Evolutionary conservation across 2,329 filamentous ascomycete species (phyloP), one percentile per base, ranked within the genome.

Genomic region (Neopestalotiopsis clavispora): DNA sequence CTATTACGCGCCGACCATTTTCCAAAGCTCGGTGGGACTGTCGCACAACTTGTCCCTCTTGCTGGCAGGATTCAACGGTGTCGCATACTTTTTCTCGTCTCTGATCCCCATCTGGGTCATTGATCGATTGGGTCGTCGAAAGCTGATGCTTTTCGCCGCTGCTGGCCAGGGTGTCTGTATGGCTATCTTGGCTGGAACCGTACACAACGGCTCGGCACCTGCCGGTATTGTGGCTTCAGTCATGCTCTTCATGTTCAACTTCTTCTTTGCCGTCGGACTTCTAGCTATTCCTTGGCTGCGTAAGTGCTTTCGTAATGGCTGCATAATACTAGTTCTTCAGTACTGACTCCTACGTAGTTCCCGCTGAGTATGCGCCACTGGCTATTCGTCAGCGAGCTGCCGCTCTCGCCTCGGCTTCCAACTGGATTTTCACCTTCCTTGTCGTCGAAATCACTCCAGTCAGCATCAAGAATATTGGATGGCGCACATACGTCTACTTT

Each of bases 111-210:
- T 80, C 42, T 80, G 78, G 76, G 67, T 79, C 30, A 79, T 80
- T 34, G 79, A 80, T 45, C 75, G 76, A 2, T 84, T 85, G 71
- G 88, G 88, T 20, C 83, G 88, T 4, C 81, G 88, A 9, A 89
- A 88, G 74, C 81, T 90, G 76, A 87, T 90, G 84, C 83, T 90
- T 75, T 89, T 81, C 28, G 78, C 79, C 1, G 78, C 75, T 13
- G 74, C 70, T 1, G 80, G 79, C 1, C 79, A 81, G 57, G 75
- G 77, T 68, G 73, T 69, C 3, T 86, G 83, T 69, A 86, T 86
- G 83, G 81, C 80, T 12, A 75, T 85, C 2, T 76, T 85, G 10
- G 82, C 83, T 2, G 82, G 81, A 9, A 84, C 84, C 0, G 80
- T 84, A 0, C 80, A 77, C 10, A 75, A 80, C 57, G 81, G 79